Evolutionary conservation across 352 stramenopile genomes (phyloP), one percentile per base, ranked within the genome.

Genomic region (Discostella stelligera): DNA sequence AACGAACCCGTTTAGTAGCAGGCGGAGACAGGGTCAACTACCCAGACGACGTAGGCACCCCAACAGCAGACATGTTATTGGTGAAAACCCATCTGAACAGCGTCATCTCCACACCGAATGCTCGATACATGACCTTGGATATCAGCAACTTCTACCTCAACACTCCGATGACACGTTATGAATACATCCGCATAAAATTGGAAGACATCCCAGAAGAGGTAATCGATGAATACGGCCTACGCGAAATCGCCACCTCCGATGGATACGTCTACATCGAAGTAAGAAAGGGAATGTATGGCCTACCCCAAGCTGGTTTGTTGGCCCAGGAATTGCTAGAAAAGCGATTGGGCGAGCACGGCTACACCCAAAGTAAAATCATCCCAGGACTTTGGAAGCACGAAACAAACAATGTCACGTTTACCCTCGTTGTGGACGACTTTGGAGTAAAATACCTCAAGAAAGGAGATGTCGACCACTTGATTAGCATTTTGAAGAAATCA

Each of bases 21-120:
- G 81, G 81, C 32, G 81, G 77, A 23, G 61, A 84, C 58, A 68
- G 56, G 1, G 64, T 88, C 50, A 50, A 82, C 44, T 82, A 82
- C 44, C 59, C 60, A 21, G 49, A 48, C 9, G 62, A 79, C 21
- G 54, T 63, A 6, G 62, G 41, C 9, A 85, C 56, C 14, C 50
- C 46, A 56, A 66, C 59, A 14, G 72, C 78, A 27, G 64, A 79
- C 14, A 7, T 85, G 7, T 54, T 71, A 10, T 64, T 74, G 8
- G 50, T 75, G 48, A 85, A 85, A 77, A 71, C 73, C 0, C 61
- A 76, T 9, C 18, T 81, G 0, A 86, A 83, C 44, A 81, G 69
- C 50, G 55, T 80, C 58, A 61, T 86, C 16, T 74, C 49, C 0
- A 85, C 72, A 16, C 0, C 6, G 37, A 49, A 46, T n/a, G 71